Percentiles rank a stretch among this genome's conserved stretches.
Conservation (phyloP, 2,329 filamentous ascomycete genomes). For the Aureobasidium namibiae region DNA sequence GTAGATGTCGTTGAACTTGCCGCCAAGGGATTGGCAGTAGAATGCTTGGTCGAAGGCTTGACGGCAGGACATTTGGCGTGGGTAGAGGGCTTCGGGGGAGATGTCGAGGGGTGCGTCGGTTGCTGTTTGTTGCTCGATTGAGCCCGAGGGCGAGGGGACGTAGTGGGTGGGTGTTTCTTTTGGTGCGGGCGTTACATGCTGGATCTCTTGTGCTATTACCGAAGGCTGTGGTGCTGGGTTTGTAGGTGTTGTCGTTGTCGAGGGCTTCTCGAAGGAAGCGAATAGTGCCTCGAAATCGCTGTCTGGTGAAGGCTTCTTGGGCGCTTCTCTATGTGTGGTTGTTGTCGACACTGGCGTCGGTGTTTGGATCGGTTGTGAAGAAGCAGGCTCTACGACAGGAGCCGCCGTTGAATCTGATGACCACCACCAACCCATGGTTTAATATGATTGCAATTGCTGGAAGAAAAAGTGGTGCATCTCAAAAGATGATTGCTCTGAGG, state of each 20-base stretch:
- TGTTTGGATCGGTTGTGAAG: neutral
- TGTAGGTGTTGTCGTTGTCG: constrained; percentile 14
- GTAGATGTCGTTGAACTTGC: constrained; percentile 88
- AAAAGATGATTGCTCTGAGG: neutral
- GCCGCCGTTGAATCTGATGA: constrained; percentile 16
- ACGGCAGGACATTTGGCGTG: constrained; percentile 78
- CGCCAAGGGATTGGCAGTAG: constrained; percentile 85
- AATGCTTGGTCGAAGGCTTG: constrained; percentile 87
- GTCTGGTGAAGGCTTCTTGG: constrained; percentile 28
- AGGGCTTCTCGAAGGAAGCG: constrained; percentile 35
- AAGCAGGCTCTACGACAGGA: neutral
- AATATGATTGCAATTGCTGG: neutral
- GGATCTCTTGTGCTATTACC: neutral
- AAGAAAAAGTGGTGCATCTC: neutral
- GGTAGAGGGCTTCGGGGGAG: constrained; percentile 60
- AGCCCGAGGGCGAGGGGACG: neutral
- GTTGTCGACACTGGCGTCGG: neutral
- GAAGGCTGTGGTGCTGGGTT: neutral
- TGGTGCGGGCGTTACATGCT: constrained; percentile 2
- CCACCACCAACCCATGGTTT: constrained; percentile 19
- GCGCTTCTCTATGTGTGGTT: neutral
- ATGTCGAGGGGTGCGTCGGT: constrained; percentile 20
- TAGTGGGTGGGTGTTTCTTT: constrained; percentile 11
- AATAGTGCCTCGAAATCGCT: constrained; percentile 47
- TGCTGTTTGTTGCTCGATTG: neutral